Percentiles rank a stretch among this genome's conserved stretches.
Conservation (phyloP, 345 rosid species). For the Heritiera fomes region DNA sequence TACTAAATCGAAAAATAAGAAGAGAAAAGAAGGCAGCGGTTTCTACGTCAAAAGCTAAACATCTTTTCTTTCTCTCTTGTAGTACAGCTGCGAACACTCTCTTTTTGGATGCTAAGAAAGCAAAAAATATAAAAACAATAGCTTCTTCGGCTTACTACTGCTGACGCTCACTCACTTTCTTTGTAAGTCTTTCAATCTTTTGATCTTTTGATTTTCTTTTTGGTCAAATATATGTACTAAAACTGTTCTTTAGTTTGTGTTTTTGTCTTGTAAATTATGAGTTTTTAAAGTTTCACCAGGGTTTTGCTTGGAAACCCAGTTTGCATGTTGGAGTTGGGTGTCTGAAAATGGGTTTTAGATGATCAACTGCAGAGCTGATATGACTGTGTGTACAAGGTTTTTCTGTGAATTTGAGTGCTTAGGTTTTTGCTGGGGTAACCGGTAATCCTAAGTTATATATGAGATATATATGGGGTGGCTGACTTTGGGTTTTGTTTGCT, state of each 20-base stretch:
- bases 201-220: neutral
- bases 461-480: neutral
- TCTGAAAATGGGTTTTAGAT: conserved; percentile 4
- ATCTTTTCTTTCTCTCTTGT: conserved; percentile 30
- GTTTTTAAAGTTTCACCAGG: neutral
- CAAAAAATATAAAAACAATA: too few species aligned
- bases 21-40: conserved; percentile 27
- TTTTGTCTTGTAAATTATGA: neutral
- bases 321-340: conserved; percentile 7
- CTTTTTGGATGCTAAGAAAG: conserved; percentile 21
- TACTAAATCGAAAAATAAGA: conserved; percentile 10
- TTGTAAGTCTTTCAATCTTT: conserved; percentile 7
- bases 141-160: neutral
- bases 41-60: conserved; percentile 38
- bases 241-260: neutral
- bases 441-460: neutral
- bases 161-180: neutral
- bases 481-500: neutral
- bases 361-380: neutral
- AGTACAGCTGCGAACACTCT: conserved; percentile 21
- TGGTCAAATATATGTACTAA: neutral
- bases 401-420: neutral
- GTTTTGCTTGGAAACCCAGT: neutral
- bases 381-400: neutral
- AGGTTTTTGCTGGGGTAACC: neutral